Base-by-base conservation (phyloP, 2,329 filamentous ascomycete genomes). In the Aspergillus uvarum region DNA sequence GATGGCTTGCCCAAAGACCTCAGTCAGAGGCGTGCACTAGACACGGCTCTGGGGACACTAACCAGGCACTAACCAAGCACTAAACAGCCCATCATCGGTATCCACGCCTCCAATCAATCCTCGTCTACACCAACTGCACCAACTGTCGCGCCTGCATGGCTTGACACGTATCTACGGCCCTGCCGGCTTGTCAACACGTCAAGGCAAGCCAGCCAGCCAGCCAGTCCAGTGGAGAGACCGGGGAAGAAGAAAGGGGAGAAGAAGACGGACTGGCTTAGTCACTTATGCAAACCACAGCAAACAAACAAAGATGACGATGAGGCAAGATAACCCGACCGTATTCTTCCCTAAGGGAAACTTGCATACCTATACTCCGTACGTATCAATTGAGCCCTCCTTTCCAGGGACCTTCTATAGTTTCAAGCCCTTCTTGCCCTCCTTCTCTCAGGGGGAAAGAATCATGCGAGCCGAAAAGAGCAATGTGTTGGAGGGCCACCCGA, bases 401-500 rank as follows among this genome's bases (percentile, higher is more conserved):
- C 7, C 19, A 44, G 22, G 22, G 22, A 22, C 22, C 26, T 54
- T 54, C 47, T 29, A 44, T 48, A 31, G 24, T 48, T 55, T 29
- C 42, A 54, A 24, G 42, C 42, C 19, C 19, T 29, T 29, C 38
- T 24, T 32, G 35, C 47, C 24, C n/a, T 22, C 31, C 16, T 19
- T 38, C 51, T 42, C 51, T 44, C 42, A 24, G 22, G 29, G 48
- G 8, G 10, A 21, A 48, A 47, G 24, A 55, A 47, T 55, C 53
- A 55, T 55, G 53, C 42, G 53, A 26, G 47, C 53, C 53, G n/a
- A 47, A 55, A 35, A 48, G 42, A 47, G 42, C 26, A 55, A 35
- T 47, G 53, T 55, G 42, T 48, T 48, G 53, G 32, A 55, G 38
- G 53, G 22, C 42, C 53, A 55, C 38, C 53, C 53, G 53, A 55